Conservation (phyloP, 495 filamentous ascomycete species). For the Choiromyces venosus region DNA sequence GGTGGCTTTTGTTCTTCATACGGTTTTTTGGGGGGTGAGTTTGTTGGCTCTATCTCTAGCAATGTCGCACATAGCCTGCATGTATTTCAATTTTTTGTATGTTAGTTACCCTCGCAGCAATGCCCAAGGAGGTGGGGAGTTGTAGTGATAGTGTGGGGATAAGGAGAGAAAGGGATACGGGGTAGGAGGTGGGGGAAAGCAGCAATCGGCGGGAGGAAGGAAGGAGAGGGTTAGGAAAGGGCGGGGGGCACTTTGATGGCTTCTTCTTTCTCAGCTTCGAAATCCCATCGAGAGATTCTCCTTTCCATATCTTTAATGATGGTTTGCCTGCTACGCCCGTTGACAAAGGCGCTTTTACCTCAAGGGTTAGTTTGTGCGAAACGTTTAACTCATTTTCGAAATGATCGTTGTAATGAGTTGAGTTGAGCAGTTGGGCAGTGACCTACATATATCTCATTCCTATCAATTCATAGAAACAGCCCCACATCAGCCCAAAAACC, state of each 20-base stretch:
- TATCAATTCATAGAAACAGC: slow-evolving; percentile 3
- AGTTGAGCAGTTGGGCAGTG: slow-evolving; percentile 14
- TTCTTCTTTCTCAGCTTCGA: slow-evolving; percentile 62
- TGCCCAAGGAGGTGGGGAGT: background rate
- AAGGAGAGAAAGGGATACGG: background rate
- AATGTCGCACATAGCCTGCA: slow-evolving; percentile 68
- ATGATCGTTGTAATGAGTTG: slow-evolving; percentile 16
- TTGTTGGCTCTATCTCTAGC: slow-evolving; percentile 46
- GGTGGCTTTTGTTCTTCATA: slow-evolving; percentile 25
- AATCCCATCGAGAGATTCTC: slow-evolving; percentile 65
- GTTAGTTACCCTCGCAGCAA: slow-evolving; percentile 31
- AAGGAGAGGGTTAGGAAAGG: slow-evolving; percentile 20
- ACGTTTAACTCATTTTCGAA: slow-evolving; percentile 14
- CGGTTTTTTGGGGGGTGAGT: slow-evolving; percentile 27
- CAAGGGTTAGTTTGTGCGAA: slow-evolving; percentile 10
- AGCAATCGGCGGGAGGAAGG: background rate
- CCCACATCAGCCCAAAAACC: slow-evolving; percentile 8
- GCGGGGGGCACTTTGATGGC: slow-evolving; percentile 55
- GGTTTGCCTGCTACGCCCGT: slow-evolving; percentile 63
- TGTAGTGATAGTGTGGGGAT: slow-evolving; percentile 15
- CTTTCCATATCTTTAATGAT: slow-evolving; percentile 82
- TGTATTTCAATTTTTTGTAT: slow-evolving; percentile 19
- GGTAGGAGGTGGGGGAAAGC: background rate
- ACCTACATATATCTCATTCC: slow-evolving; percentile 76
- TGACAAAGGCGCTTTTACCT: slow-evolving; percentile 68